These are phyloP conservation scores for Thozetella sp. DNA, from an alignment of 495 filamentous ascomycete species.

Conservation along the genomic window DNA sequence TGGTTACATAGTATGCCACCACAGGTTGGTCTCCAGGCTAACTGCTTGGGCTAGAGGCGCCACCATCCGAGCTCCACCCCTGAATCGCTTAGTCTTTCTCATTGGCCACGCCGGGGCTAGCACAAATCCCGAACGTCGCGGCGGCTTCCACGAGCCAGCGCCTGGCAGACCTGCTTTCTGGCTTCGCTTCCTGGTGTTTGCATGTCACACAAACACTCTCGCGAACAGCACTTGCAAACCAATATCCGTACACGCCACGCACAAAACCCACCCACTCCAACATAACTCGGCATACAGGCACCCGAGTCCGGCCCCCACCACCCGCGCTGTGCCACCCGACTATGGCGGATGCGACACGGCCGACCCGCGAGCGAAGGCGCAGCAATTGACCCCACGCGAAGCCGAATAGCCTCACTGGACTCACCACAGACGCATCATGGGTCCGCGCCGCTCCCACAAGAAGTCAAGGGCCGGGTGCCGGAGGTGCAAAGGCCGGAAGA, in stretches of 20 bases:
- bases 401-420: too few relatives aligned
- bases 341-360: background rate
- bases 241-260: too few relatives aligned
- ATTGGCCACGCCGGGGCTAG: background rate
- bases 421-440: constrained; percentile 31
- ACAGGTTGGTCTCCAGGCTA: background rate
- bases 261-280: too few relatives aligned
- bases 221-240: too few relatives aligned
- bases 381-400: background rate
- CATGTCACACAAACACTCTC: too few relatives aligned
- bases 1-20: too few relatives aligned
- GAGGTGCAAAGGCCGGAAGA: constrained; percentile 63
- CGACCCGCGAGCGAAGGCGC: background rate
- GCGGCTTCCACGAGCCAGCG: background rate
- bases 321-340: background rate
- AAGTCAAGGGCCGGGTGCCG: constrained; percentile 63
- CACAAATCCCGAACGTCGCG: background rate
- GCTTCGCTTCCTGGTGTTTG: too few relatives aligned
- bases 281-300: background rate
- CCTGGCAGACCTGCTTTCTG: background rate
- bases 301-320: background rate
- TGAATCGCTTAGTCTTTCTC: background rate
- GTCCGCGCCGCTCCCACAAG: constrained; percentile 63
- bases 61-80: background rate
- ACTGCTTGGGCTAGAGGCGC: background rate